Evolutionary conservation across 495 filamentous ascomycete species (phyloP).

Genomic region (Cairneyella variabilis): DNA sequence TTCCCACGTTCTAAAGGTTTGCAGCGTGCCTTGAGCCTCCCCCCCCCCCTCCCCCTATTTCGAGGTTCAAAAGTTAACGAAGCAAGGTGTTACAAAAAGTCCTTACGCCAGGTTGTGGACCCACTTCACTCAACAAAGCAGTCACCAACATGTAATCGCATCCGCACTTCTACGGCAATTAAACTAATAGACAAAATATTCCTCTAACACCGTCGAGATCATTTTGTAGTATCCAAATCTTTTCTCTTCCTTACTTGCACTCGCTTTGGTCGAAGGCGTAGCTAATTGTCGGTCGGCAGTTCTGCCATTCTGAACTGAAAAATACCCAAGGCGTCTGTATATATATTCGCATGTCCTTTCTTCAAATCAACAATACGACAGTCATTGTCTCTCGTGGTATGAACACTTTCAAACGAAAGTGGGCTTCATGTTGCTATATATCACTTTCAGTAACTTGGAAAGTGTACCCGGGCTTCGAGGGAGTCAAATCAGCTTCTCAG

Average conservation of each 20-base stretch:
- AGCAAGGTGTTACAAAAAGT: background rate
- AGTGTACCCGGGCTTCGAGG: background rate
- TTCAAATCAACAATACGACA: background rate
- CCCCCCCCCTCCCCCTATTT: background rate
- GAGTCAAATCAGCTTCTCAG: background rate
- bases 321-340: background rate
- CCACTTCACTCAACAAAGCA: background rate
- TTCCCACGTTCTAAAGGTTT: background rate
- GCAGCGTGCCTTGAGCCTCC: background rate
- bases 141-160: background rate
- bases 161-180: background rate
- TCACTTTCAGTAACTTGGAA: background rate
- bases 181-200: background rate
- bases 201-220: background rate
- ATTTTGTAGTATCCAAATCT: background rate
- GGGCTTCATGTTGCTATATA: background rate
- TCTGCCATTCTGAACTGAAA: background rate
- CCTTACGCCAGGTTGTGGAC: background rate
- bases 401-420: background rate
- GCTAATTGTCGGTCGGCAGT: background rate
- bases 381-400: background rate
- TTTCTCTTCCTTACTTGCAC: background rate
- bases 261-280: background rate
- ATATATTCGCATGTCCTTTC: background rate
- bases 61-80: background rate